phyloP scores from a whole-genome alignment of 306 rosid species.

The Glycine soja region DNA sequence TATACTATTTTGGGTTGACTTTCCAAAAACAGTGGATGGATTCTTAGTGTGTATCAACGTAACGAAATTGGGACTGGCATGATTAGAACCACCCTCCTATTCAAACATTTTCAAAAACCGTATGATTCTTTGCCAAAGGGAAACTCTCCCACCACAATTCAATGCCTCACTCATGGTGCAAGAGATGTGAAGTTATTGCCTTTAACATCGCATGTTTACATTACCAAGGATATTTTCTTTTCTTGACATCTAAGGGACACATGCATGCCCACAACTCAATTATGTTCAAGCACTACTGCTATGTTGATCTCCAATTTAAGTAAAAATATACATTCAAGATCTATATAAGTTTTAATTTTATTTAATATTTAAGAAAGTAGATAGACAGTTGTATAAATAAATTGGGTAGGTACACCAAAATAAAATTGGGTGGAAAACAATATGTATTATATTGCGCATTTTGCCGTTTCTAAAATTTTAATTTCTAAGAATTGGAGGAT shows the following conservation, averaged over 20 bases:
- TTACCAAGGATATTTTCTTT: conserved; percentile 46
- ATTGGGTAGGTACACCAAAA: background rate
- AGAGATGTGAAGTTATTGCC: conserved; percentile 37
- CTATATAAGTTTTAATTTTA: background rate
- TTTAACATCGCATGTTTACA: conserved; percentile 42
- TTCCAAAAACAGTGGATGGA: background rate
- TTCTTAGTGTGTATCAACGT: conserved; percentile 35
- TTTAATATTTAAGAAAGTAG: background rate
- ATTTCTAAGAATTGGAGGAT: background rate
- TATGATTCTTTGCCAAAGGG: conserved; percentile 43
- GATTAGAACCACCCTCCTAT: conserved; percentile 42
- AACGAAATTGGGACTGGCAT: conserved; percentile 39
- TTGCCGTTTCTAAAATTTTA: background rate
- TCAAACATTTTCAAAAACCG: conserved; percentile 44
- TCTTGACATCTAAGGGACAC: conserved; percentile 55
- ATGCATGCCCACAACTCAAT: conserved; percentile 39
- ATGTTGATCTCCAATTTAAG: conserved; percentile 32
- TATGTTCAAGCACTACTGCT: conserved; percentile 20
- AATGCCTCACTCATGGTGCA: conserved; percentile 48
- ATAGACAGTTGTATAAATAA: background rate
- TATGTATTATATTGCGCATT: background rate
- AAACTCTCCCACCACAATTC: conserved; percentile 36
- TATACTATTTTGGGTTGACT: conserved; percentile 48
- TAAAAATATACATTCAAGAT: background rate
- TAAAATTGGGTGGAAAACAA: too few species aligned